Evolutionary conservation across 805 yeast genomes (phyloP).

Genomic region (Metahyphopichia silvanorum): DNA sequence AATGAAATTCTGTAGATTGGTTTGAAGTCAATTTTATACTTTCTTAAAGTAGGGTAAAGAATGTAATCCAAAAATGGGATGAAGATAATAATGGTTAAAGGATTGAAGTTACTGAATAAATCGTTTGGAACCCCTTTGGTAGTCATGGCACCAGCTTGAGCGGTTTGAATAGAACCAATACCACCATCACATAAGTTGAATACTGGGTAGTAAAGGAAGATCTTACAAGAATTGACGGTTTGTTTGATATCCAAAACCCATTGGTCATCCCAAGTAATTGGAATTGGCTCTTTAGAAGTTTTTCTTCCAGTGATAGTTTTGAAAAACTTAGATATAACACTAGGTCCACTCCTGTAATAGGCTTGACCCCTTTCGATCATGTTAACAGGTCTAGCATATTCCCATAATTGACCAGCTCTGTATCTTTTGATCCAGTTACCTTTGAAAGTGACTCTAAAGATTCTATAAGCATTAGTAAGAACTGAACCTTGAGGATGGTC

Average conservation of each 20-base stretch:
- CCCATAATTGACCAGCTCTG: constrained; percentile 43
- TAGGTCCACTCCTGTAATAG: constrained; percentile 15
- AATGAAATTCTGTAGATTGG: constrained; percentile 44
- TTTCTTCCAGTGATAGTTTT: constrained; percentile 3
- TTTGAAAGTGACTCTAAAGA: constrained; percentile 39
- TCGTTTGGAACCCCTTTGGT: constrained; percentile 55
- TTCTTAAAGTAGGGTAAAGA: constrained; percentile 48
- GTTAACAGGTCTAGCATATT: constrained; percentile 43
- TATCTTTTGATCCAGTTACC: constrained; percentile 42
- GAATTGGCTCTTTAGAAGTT: constrained; percentile 26
- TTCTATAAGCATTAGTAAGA: constrained; percentile 40
- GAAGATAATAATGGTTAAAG: constrained; percentile 49
- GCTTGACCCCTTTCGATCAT: constrained; percentile 43
- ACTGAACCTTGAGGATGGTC: constrained; percentile 45
- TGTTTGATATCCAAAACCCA: constrained; percentile 45
- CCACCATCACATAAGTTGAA: constrained; percentile 45
- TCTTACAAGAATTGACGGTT: constrained; percentile 43
- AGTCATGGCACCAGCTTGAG: constrained; percentile 54
- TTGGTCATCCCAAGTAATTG: constrained; percentile 41
- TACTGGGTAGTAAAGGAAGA: constrained; percentile 41
- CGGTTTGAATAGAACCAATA: constrained; percentile 45
- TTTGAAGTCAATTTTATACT: constrained; percentile 34
- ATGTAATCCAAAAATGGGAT: constrained; percentile 48
- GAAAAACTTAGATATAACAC: no score
- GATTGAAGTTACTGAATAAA: constrained; percentile 53